Percentiles rank a stretch among this genome's conserved stretches.
Evolutionary conservation across 1,284 basidiomycete species (phyloP).

Genomic region (Fistulinella staudtii): DNA sequence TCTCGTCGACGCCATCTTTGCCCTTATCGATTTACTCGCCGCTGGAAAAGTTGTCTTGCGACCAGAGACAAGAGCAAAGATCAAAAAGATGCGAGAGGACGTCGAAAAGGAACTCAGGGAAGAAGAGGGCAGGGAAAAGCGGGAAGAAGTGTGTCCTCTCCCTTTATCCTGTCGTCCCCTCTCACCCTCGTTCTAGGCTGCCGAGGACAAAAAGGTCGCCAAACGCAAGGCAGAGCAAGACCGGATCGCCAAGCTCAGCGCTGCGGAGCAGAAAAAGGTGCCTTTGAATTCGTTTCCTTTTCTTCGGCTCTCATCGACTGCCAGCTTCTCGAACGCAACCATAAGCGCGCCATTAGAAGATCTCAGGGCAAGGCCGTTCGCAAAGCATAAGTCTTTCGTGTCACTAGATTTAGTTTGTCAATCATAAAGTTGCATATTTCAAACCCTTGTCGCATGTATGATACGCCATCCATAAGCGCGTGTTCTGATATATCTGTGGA

Average conservation of each 20-base stretch:
- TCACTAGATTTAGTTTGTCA: background rate
- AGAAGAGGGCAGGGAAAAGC: slow-evolving; percentile 65
- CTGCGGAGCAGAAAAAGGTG: slow-evolving; percentile 82
- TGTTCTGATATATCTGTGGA: too few species aligned
- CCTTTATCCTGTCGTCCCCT: background rate
- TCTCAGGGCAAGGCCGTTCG: slow-evolving; percentile 57
- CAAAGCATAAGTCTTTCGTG: slow-evolving; percentile 17
- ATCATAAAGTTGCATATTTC: slow-evolving; percentile 12
- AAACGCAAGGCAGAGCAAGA: slow-evolving; percentile 75
- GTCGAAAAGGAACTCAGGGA: slow-evolving; percentile 64
- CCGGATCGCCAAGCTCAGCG: slow-evolving; percentile 64
- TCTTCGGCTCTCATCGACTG: background rate
- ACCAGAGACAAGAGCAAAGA: slow-evolving; percentile 76
- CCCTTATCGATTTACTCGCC: slow-evolving; percentile 67
- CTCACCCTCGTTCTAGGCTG: slow-evolving; percentile 35
- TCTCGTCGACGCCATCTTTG: slow-evolving; percentile 66
- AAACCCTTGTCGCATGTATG: too few species aligned
- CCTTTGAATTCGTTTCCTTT: slow-evolving; percentile 1
- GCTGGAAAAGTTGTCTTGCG: slow-evolving; percentile 53
- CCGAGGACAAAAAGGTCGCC: slow-evolving; percentile 65
- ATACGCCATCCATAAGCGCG: too few species aligned
- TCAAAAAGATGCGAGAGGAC: slow-evolving; percentile 68
- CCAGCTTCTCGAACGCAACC: slow-evolving; percentile 70
- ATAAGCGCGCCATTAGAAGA: slow-evolving; percentile 66
- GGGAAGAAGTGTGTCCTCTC: slow-evolving; percentile 55